Evolutionary conservation across 2,329 filamentous ascomycete genomes (phyloP).

Genomic region (Aspergillus pseudotamarii): DNA sequence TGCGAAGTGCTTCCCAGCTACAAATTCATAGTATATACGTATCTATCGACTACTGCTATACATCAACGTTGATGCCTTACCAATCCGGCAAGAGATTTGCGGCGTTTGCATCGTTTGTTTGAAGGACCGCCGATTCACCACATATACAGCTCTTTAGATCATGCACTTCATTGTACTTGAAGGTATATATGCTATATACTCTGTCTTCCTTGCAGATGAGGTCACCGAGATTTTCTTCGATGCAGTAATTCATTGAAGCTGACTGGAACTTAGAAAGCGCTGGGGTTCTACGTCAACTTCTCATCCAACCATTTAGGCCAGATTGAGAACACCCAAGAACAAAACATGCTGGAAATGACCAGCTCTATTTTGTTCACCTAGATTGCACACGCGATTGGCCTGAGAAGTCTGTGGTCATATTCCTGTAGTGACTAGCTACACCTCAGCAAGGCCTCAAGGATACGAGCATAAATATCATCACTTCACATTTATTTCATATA

Average conservation of each 20-base stretch:
- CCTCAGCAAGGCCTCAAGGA: background rate
- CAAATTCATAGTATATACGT: background rate
- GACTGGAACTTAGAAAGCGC: background rate
- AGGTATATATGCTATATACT: background rate
- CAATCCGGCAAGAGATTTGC: background rate
- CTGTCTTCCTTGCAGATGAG: background rate
- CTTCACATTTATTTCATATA: background rate
- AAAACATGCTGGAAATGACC: background rate
- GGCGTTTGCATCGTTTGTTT: slow-evolving; percentile 5
- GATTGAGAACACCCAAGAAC: background rate
- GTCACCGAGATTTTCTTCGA: background rate
- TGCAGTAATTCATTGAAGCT: background rate
- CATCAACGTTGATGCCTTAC: slow-evolving; percentile 1
- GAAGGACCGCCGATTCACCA: background rate
- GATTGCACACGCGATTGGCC: background rate
- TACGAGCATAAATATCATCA: background rate
- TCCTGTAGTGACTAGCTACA: background rate
- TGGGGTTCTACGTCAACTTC: background rate
- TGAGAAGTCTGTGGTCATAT: background rate
- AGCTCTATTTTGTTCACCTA: background rate
- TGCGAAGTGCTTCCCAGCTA: background rate
- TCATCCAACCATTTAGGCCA: background rate
- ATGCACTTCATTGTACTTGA: background rate
- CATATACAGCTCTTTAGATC: background rate
- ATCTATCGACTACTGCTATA: background rate